Conservation (phyloP, 305 asterid genomes). For the Fraxinus sp. region DNA sequence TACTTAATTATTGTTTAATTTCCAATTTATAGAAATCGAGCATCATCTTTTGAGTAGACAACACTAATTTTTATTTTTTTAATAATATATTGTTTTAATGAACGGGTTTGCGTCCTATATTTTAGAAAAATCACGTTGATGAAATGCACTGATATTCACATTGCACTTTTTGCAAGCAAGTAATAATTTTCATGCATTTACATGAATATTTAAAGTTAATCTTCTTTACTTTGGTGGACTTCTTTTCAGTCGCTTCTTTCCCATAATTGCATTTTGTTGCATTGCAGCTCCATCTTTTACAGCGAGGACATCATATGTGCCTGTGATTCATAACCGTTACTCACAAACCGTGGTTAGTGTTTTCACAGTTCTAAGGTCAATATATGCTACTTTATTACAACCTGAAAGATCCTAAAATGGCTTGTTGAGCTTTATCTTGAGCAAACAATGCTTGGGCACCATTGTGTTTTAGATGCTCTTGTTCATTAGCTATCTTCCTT, state of each 20-base stretch:
- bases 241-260: slow-evolving; percentile 4
- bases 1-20: not conserved
- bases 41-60: not conserved
- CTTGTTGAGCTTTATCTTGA: slow-evolving; percentile 13
- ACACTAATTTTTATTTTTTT: not conserved
- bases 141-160: not conserved
- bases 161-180: not conserved
- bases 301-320: slow-evolving; percentile 34
- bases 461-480: not conserved
- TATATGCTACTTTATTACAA: not conserved
- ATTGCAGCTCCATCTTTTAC: slow-evolving; percentile 44
- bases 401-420: not conserved
- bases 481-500: slow-evolving; percentile 1
- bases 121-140: not conserved
- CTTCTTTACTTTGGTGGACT: not conserved
- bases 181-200: not conserved
- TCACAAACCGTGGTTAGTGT: slow-evolving; percentile 39
- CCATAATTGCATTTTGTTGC: slow-evolving; percentile 6
- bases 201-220: not conserved
- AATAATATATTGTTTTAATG: not conserved
- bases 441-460: slow-evolving; percentile 7
- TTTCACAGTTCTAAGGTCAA: not conserved
- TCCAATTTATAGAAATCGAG: not conserved
- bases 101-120: not conserved
- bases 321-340: slow-evolving; percentile 27